Base-by-base conservation (phyloP, 2,329 filamentous ascomycete genomes). In the Pestalotiopsis sp. region DNA sequence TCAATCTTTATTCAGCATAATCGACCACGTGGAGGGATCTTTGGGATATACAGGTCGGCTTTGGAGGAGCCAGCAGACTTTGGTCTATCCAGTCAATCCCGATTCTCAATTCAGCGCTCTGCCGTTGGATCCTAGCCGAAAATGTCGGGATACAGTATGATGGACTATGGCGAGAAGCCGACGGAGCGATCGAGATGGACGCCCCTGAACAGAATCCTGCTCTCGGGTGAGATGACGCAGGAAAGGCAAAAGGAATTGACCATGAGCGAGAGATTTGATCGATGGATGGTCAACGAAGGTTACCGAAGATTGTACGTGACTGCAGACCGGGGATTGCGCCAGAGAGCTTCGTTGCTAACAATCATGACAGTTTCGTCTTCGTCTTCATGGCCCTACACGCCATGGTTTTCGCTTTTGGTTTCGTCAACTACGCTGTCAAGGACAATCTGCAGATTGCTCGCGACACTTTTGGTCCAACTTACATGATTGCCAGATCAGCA, bases 201-300 rank as follows among this genome's bases (percentile, higher is more conserved):
- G 70, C 92, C 93, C 17, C 86, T 96, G 67, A 93, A 92, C 70
- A 89, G 92, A 72, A 93, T 95, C 91, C 83, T 96, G 78, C 87
- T 95, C 78, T 94, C 93, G 68, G 92, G 93, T 64, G 92, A 94
- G 82, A 92, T 95, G 88, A 93, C 90, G 67, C 90, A 90, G 75
- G 91, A 94, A 77, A 87, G 84, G 75, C 90, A 92, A 73, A 90
- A 90, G 77, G 87, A 90, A 68, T 82, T 95, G 74, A 89, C 88
- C 27, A 80, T 88, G 71, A 87, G 88, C 76, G 92, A 95, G 79
- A 92, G 88, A 78, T 92, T 95, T 77, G 91, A 95, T 79, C 86
- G 90, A 73, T 96, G 93, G 93, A 95, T 96, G 93, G 91, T 95
- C 70, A 95, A 95, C 78, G 93, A 95, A 78, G 93, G 93, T 70